These are phyloP conservation scores for Erucastrum elatum DNA, from an alignment of 345 rosid genomes.

Conservation along the genomic window DNA sequence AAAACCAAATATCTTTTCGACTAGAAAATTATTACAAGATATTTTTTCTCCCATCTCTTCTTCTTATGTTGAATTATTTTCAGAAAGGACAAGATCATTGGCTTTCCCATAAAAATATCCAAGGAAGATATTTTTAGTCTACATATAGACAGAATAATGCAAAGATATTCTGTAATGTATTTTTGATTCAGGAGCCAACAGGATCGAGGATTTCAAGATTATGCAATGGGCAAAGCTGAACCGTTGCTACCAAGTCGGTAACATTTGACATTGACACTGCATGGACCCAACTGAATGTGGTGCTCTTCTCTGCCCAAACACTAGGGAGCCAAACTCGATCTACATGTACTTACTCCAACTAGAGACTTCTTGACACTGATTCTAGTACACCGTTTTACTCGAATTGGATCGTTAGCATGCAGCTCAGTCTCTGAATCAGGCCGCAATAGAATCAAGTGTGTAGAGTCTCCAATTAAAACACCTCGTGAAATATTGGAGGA, in stretches of 20 bases:
- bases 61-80: slow-evolving; percentile 14
- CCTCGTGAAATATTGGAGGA: background rate
- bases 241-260: slow-evolving; percentile 70
- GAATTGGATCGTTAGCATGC: slow-evolving; percentile 65
- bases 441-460: slow-evolving; percentile 42
- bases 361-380: slow-evolving; percentile 72
- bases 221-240: slow-evolving; percentile 75
- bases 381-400: slow-evolving; percentile 89
- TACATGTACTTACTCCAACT: slow-evolving; percentile 80
- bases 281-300: slow-evolving; percentile 76
- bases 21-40: slow-evolving; percentile 14
- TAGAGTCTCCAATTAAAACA: background rate
- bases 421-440: slow-evolving; percentile 82
- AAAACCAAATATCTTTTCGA: slow-evolving; percentile 1
- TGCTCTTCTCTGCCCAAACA: slow-evolving; percentile 88
- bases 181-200: background rate
- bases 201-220: slow-evolving; percentile 37
- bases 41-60: slow-evolving; percentile 8
- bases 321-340: slow-evolving; percentile 80
- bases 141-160: slow-evolving; percentile 8
- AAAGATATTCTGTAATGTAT: slow-evolving; percentile 16
- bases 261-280: slow-evolving; percentile 88
- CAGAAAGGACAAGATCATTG: slow-evolving; percentile 29
- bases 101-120: slow-evolving; percentile 18
- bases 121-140: slow-evolving; percentile 26